Evolutionary conservation across 768 basidiomycete species (phyloP), one percentile per base, ranked within the genome.

Genomic region (Phaeotremella fagi): DNA sequence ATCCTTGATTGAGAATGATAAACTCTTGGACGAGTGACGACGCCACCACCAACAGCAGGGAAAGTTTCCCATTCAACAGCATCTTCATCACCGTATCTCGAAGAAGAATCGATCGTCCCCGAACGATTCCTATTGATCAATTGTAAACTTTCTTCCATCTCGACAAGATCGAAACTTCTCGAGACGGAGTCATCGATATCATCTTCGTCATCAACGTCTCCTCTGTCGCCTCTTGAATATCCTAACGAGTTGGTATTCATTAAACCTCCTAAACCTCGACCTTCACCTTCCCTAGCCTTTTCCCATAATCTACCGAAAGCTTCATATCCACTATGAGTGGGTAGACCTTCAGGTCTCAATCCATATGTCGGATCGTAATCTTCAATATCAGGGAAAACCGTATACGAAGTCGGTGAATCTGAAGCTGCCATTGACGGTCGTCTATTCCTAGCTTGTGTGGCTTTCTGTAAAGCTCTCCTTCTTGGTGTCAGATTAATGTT

Each of bases 291-390:
- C 27, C 69, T 46, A 20, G 73, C 68, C 27, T 66, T 70, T 35
- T 74, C 73, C 68, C 75, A 92, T 7, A 92, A 76, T 33, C 80
- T 82, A 20, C 85, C 83, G 60, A 95, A 91, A 5, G 81, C 81
- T 41, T 80, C 79, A 72, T 92, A 95, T 3, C 84, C 81, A 55
- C 85, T 85, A 75, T 90, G 92, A 1, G 81, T 80, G 0, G 91
- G 91, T 1, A 94, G 78, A 1, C 88, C 87, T 67, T 97, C 92
- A 0, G 90, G 90, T 23, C 94, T 85, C 12, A 98, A 78, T 15
- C 94, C 94, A 68, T 99, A 97, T 0, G 94, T 97, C 0, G 91
- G 94, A 66, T 98, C 94, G 72, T 88, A 95, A 56, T 87, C 84
- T 75, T 95, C 91, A 27, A 90, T 78, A 28, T 82, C 82, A 18